Percentiles rank a stretch among this genome's conserved stretches.
phyloP scores from a whole-genome alignment of 352 stramenopile genomes.

The Globisporangium solare region DNA sequence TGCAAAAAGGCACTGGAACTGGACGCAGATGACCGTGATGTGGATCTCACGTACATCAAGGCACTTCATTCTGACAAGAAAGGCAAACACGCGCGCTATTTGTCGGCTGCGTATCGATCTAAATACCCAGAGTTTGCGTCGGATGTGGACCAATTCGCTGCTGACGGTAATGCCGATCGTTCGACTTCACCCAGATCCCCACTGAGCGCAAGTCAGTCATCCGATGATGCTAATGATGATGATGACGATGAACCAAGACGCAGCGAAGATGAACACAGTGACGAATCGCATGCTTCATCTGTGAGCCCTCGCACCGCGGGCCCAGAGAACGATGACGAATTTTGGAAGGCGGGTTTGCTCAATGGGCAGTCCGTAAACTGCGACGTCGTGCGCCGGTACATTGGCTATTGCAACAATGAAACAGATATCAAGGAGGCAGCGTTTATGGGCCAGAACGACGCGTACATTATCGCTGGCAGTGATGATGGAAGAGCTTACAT shows the following conservation, averaged over 20 bases:
- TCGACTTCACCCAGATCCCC: not conserved
- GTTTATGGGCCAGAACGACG: conserved; percentile 86
- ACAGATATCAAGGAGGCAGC: conserved; percentile 89
- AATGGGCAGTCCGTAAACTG: conserved; percentile 47
- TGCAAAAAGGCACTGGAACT: conserved; percentile 66
- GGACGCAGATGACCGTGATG: conserved; percentile 31
- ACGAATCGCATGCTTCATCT: not conserved
- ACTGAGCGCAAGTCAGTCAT: not conserved
- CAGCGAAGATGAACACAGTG: conserved; percentile 8
- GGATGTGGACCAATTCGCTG: conserved; percentile 39
- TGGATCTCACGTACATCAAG: conserved; percentile 60
- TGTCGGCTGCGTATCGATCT: conserved; percentile 35
- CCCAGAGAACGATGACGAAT: conserved; percentile 19
- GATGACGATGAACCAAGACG: conserved; percentile 8
- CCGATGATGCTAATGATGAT: conserved; percentile 15
- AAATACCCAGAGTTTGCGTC: conserved; percentile 38
- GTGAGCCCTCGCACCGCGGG: not conserved
- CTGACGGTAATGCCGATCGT: conserved; percentile 10
- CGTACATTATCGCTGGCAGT: conserved; percentile 82
- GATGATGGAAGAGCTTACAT: conserved; percentile 84
- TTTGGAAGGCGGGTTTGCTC: conserved; percentile 46
- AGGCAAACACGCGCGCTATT: conserved; percentile 31
- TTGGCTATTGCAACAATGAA: conserved; percentile 85
- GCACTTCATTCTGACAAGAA: conserved; percentile 40
- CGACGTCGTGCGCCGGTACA: conserved; percentile 66